Evolutionary conservation across 2,329 filamentous ascomycete genomes (phyloP).

Genomic region (Exutisphaerella laricina): DNA sequence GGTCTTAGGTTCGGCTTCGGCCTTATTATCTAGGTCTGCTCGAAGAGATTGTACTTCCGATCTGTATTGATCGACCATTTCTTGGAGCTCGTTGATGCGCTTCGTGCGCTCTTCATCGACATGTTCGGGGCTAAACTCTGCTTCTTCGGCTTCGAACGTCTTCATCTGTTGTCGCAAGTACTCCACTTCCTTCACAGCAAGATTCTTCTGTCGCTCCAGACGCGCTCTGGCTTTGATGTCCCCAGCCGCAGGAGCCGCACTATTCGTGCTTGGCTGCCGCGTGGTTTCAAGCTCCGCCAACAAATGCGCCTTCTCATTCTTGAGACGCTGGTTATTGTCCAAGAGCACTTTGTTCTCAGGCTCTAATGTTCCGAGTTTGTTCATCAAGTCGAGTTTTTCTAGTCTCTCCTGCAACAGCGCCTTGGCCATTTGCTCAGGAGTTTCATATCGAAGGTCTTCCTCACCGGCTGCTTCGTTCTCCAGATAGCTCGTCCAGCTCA

Average conservation of each 20-base stretch:
- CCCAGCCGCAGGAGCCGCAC: slow-evolving; percentile 35
- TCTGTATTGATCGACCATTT: slow-evolving; percentile 82
- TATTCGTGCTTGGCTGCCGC: slow-evolving; percentile 39
- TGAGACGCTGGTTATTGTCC: slow-evolving; percentile 63
- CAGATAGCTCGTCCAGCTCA: slow-evolving; percentile 81
- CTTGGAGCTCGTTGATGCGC: slow-evolving; percentile 75
- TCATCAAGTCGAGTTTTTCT: slow-evolving; percentile 71
- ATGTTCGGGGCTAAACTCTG: slow-evolving; percentile 73
- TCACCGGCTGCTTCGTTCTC: slow-evolving; percentile 59
- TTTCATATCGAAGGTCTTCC: slow-evolving; percentile 69
- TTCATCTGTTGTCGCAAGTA: slow-evolving; percentile 90
- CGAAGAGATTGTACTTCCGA: slow-evolving; percentile 70
- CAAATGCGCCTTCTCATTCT: slow-evolving; percentile 62
- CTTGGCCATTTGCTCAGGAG: slow-evolving; percentile 78
- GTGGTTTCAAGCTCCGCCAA: slow-evolving; percentile 65
- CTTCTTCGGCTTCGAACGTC: slow-evolving; percentile 78
- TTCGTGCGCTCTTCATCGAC: slow-evolving; percentile 69
- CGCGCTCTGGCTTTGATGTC: slow-evolving; percentile 60
- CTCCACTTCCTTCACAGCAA: slow-evolving; percentile 88
- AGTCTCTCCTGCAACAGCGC: slow-evolving; percentile 78
- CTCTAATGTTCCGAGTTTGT: slow-evolving; percentile 71
- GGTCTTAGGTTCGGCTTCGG: slow-evolving; percentile 52
- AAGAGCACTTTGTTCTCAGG: slow-evolving; percentile 74
- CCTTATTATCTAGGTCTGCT: slow-evolving; percentile 63
- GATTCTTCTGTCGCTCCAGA: slow-evolving; percentile 75